These are phyloP conservation scores for Heliophila coronopifolia DNA, from an alignment of 441 rosid genomes.

Conservation along the genomic window DNA sequence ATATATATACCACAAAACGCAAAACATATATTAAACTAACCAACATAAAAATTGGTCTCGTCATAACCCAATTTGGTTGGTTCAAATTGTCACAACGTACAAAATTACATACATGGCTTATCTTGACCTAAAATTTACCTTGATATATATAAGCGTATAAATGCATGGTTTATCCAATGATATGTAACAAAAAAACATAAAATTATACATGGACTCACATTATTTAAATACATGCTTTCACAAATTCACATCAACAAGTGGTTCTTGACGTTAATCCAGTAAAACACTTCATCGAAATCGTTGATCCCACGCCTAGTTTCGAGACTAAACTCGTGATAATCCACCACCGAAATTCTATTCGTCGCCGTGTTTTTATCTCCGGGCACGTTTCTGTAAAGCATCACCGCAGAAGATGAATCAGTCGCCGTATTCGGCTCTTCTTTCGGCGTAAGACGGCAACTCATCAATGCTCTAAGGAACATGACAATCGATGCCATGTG, in stretches of 20 bases:
- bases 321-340: background rate
- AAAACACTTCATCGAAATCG: constrained; percentile 7
- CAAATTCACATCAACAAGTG: constrained; percentile 18
- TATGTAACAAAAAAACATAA: background rate
- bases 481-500: constrained; percentile 30
- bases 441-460: constrained; percentile 27
- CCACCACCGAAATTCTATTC: constrained; percentile 1
- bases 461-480: constrained; percentile 29
- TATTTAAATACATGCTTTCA: background rate
- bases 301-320: constrained; percentile 5
- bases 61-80: too few species aligned
- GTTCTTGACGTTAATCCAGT: constrained; percentile 16
- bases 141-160: too few species aligned
- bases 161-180: constrained; percentile 4
- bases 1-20: too few species aligned
- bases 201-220: constrained; percentile 1
- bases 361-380: background rate
- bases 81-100: constrained; percentile 5
- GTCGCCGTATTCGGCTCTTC: constrained; percentile 6
- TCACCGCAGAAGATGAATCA: background rate
- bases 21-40: too few species aligned
- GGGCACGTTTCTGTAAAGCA: background rate
- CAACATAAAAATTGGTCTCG: too few species aligned
- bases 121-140: background rate
- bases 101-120: too few species aligned